Evolutionary conservation across 495 filamentous ascomycete genomes (phyloP), one percentile per base, ranked within the genome.

Genomic region (Penicillium turbatum): DNA sequence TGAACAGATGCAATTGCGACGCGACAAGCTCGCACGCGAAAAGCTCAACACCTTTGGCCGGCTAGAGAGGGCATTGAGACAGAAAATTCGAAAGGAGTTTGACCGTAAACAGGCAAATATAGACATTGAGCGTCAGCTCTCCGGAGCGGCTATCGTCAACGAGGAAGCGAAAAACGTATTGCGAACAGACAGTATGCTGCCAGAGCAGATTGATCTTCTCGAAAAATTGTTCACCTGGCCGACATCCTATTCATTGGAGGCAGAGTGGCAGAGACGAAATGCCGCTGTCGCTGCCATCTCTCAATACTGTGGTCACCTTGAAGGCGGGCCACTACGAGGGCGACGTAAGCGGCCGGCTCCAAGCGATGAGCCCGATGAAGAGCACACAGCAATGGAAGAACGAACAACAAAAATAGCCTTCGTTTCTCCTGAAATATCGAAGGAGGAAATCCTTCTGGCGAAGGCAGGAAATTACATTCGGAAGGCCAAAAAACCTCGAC

Each of bases 161-260:
- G 53, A 67, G 38, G 58, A 60, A 32, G 54, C 58, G 15, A 62
- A 55, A 45, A 52, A 62, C 37, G 42, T 55, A n/a, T 56, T 66
- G 15, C 54, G 38, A 38, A 51, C 29, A 17, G 55, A 64, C 48
- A 56, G 10, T n/a, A 57, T 68, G 48, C 52, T 51, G 27, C 59
- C 64, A 13, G 41, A 60, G 48, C 52, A 62, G 54, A 62, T 66
- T 51, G 34, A 57, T 50, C 60, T 68, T 36, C 51, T 65, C 15
- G 48, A 57, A 34, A 66, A 58, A 35, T 58, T 68, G 24, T 43
- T 66, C n/a, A 64, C 58, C 13, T 68, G 54, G 63, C 63, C 65
- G 2, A 62, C 48, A n/a, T 63, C 65, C 15, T 7, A 34, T 10
- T 68, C 63, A n/a, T 13, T 68, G 21, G 65, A 68, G 40, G 52